Evolutionary conservation across 129 eudicot species (phyloP).

Genomic region (Centaurea solstitialis): DNA sequence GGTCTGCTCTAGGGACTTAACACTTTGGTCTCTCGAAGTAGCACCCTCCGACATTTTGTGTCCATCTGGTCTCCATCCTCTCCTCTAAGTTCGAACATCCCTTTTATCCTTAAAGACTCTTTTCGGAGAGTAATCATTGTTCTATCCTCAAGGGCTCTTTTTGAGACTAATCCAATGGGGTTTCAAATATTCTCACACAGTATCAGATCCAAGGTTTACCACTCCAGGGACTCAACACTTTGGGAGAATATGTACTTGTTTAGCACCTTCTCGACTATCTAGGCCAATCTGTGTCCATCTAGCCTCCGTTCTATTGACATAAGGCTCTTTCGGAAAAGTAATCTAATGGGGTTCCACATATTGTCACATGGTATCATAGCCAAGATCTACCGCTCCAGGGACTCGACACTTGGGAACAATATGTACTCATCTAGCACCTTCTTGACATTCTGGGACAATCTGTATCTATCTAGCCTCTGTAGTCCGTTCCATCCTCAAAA

Average conservation of each 20-base stretch:
- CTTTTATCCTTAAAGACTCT: too few species aligned
- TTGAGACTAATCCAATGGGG: not conserved
- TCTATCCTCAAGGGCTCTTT: not conserved
- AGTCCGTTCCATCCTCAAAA: not conserved
- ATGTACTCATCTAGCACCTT: not conserved
- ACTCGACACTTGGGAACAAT: not conserved
- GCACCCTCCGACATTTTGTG: not conserved
- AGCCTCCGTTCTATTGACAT: not conserved
- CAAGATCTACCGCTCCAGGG: not conserved
- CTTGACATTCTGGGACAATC: not conserved
- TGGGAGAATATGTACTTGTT: not conserved
- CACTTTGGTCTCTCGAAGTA: too few species aligned
- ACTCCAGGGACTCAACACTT: not conserved
- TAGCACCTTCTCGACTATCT: not conserved
- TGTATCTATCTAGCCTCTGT: not conserved
- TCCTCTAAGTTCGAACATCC: too few species aligned
- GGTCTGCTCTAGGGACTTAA: too few species aligned
- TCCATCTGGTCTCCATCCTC: not conserved
- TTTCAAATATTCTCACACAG: not conserved
- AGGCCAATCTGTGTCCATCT: not conserved
- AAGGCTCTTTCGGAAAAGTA: not conserved
- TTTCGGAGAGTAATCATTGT: too few species aligned
- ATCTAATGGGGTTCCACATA: not conserved
- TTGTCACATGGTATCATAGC: not conserved
- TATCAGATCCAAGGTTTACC: not conserved